Base-by-base conservation (phyloP, 306 rosid species). In the Adenanthera pavonina region DNA sequence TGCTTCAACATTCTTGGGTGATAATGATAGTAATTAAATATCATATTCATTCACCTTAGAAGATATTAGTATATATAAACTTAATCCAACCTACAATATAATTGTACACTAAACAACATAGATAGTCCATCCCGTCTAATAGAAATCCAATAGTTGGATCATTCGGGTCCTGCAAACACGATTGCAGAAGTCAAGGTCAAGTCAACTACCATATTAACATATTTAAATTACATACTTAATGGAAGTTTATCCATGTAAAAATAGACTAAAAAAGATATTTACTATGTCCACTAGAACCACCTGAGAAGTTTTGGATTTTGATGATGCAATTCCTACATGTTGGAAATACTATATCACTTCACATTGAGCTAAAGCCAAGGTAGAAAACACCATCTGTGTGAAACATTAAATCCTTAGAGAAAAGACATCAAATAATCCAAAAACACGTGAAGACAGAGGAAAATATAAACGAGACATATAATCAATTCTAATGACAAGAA, bases 331-430 rank as follows among this genome's bases (percentile, higher is more conserved):
- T 87, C 99, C 98, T 56, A 91, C 94, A 84, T 95, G 99, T 82
- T 90, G 98, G 86, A 95, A 95, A 85, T 90, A 93, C 99, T 97
- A 95, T 66, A 88, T 83, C 82, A 93, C 99, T 88, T 95, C 99
- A 86, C 91, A 93, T 76, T 95, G 99, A 75, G 99, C 94, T 74
- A 95, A 95, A 83, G 96, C 97, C 97, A 95, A 87, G 68, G 99
- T 98, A 80, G 99, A 93, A 88, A 93, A 95, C 84, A 95, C 97
- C 98, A 95, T 95, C 99, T 95, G 96, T 67, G 13, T 36, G 57
- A 89, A 74, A 67, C 75, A 84, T 76, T 43, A 80, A 64, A 78
- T 78, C 76, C 75, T 83, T 76, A 78, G 86, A 59, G 73, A n/a
- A 66, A 80, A 53, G 0, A 19, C 2, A 56, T 56, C 62, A 48